Evolutionary conservation across 2,329 filamentous ascomycete species (phyloP), one percentile per base, ranked within the genome.

Genomic region (Metarhizium album): DNA sequence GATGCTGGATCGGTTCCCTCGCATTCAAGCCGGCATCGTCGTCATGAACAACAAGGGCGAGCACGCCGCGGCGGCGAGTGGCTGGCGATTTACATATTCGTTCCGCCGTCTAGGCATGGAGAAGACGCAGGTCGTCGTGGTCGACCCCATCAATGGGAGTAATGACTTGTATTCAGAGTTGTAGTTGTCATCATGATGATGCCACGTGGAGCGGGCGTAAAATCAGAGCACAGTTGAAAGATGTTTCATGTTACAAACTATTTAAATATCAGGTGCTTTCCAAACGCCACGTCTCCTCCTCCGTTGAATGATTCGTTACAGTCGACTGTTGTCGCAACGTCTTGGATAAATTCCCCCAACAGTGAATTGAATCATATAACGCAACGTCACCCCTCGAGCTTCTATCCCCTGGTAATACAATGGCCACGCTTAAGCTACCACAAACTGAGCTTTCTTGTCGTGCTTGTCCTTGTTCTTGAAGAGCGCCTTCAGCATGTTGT

Each of bases 401-500:
- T 29, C 27, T 7, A 29, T 29, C 7, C 27, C 11, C 27, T 6
- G 27, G 11, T 46, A 3, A 27, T n/a, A 42, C 16, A n/a, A 46
- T 16, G 22, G 38, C 24, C 43, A 38, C 23, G 45, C 52, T 53
- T 60, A 66, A 23, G 62, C 64, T 35, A 62, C 50, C 42, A 66
- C 63, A 40, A 65, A 51, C 29, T 62, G 62, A 35, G 55, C 60
- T 33, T 63, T 61, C 46, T 64, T 64, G 50, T 69, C 67, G 37
- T 58, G 62, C 53, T 72, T 69, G 63, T 75, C 76, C 65, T 76
- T 79, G 65, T 70, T 75, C 68, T 75, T 78, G 60, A 82, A 81
- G 52, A 82, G 56, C 2, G 71, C 65, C 67, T 80, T 81, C 55
- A 82, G 70, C 76, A 81, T 77, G 59, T 73, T 80, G 40, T 60